Evolutionary conservation across 306 rosid genomes (phyloP).

Genomic region (Pyrus betulifolia): DNA sequence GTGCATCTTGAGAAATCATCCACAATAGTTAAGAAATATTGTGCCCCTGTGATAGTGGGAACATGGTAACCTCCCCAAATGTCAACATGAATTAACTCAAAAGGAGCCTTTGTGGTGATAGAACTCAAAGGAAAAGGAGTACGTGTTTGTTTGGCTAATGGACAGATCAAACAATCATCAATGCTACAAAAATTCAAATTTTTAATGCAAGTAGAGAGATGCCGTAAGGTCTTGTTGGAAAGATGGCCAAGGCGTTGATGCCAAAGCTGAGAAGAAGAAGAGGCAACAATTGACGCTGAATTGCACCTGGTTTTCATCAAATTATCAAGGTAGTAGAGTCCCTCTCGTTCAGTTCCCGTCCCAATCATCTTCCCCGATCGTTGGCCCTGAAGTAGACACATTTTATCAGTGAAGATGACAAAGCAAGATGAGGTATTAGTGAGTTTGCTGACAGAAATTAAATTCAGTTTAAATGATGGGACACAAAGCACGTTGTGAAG

Average conservation of each 20-base stretch:
- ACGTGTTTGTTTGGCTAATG: too few relatives aligned
- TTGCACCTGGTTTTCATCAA: accelerated
- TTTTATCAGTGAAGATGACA: neutral
- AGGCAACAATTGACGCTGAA: too few relatives aligned
- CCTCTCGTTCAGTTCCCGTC: neutral
- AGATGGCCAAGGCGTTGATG: neutral
- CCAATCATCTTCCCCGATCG: neutral
- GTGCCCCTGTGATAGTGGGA: too few relatives aligned
- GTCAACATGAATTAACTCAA: too few relatives aligned
- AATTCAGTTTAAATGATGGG: too few relatives aligned
- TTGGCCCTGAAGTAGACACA: neutral
- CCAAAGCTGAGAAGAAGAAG: neutral
- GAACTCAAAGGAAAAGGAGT: too few relatives aligned
- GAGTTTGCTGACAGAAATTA: too few relatives aligned
- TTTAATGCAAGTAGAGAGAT: neutral
- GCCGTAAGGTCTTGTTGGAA: neutral
- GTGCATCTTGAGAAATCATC: too few relatives aligned
- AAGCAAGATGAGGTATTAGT: neutral
- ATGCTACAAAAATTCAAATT: neutral
- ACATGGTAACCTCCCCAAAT: too few relatives aligned
- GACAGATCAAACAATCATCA: neutral
- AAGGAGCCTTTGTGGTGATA: too few relatives aligned
- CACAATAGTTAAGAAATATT: too few relatives aligned
- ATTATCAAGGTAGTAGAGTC: neutral
- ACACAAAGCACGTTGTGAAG: too few relatives aligned